Percentiles rank a stretch among this genome's conserved stretches.
Evolutionary conservation across 2,329 filamentous ascomycete species (phyloP).

Genomic region (Erysiphe pulchra): DNA sequence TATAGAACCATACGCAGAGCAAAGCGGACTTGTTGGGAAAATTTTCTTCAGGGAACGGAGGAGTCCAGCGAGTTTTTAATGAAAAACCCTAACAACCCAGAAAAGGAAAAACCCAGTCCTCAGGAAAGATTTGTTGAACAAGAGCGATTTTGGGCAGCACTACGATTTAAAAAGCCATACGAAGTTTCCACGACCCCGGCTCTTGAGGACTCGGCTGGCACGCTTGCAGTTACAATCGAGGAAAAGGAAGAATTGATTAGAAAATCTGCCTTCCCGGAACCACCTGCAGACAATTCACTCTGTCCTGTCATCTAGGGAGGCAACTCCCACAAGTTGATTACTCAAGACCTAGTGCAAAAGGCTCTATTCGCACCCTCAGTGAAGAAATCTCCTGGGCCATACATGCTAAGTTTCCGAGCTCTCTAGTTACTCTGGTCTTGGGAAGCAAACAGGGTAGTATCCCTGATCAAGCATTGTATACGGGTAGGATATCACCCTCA

Average conservation of each 20-base stretch:
- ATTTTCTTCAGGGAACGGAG: neutral
- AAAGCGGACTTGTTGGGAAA: neutral
- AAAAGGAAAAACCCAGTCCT: neutral
- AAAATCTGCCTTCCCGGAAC: neutral
- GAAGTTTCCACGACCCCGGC: neutral
- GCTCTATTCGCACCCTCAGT: neutral
- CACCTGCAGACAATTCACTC: neutral
- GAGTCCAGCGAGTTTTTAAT: neutral
- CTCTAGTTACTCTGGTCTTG: neutral
- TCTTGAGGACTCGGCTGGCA: neutral
- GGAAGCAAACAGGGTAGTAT: neutral
- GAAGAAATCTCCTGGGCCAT: neutral
- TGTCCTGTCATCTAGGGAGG: neutral
- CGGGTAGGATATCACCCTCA: neutral
- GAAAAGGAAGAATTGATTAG: neutral
- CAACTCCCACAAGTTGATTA: neutral
- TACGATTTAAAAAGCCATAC: neutral
- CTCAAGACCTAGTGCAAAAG: neutral
- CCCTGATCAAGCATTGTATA: neutral
- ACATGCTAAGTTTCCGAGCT: neutral
- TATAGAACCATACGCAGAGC: neutral
- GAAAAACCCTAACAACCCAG: too few species aligned
- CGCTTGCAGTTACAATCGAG: neutral
- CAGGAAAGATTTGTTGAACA: neutral
- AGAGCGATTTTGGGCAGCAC: neutral